phyloP scores from a whole-genome alignment of 2,329 filamentous ascomycete species.

The Pyricularia sp. region DNA sequence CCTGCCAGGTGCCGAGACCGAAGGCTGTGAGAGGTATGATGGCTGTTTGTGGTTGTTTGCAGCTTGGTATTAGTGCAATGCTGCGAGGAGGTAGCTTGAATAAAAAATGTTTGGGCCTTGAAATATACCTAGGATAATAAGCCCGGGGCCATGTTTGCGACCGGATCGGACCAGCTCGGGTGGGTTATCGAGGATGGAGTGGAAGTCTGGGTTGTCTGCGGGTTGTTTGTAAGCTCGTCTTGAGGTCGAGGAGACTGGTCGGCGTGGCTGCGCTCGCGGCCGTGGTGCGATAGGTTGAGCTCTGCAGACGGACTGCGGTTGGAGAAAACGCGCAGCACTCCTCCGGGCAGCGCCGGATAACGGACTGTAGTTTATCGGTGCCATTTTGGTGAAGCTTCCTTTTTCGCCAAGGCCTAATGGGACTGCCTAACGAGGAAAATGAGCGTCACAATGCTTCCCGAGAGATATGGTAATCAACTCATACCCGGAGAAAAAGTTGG shows the following conservation, averaged over 20 bases:
- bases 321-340: background rate
- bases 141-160: constrained; percentile 64
- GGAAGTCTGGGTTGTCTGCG: constrained; percentile 70
- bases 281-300: background rate
- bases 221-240: constrained; percentile 35
- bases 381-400: background rate
- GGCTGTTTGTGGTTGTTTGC: constrained; percentile 30
- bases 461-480: background rate
- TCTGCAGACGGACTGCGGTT: background rate
- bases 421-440: background rate
- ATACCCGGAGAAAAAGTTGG: background rate
- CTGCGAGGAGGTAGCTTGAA: background rate
- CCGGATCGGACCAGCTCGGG: constrained; percentile 69
- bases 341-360: background rate
- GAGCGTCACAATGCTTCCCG: background rate
- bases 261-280: constrained; percentile 5
- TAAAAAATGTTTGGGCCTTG: background rate
- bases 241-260: constrained; percentile 20
- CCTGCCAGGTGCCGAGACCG: constrained; percentile 86
- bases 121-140: constrained; percentile 61
- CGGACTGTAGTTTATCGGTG: background rate
- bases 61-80: background rate
- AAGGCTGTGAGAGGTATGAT: constrained; percentile 90
- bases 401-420: background rate
- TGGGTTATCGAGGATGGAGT: constrained; percentile 80